Evolutionary conservation across 768 basidiomycete species (phyloP).

Genomic region (Solioccasus polychromus): DNA sequence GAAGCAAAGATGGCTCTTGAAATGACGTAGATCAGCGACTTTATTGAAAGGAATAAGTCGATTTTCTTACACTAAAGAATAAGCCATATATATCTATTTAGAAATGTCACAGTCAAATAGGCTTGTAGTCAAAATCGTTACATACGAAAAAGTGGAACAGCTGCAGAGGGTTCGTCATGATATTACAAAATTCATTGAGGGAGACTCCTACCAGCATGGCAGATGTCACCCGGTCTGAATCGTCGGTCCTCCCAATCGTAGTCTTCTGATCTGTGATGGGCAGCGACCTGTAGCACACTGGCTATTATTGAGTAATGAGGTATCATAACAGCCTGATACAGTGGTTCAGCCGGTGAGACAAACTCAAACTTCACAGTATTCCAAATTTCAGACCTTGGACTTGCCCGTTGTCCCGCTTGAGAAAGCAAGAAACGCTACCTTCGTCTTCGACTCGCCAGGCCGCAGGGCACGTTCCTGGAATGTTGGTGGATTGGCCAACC

Average conservation of each 20-base stretch:
- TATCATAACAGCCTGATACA: slow-evolving; percentile 58
- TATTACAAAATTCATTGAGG: neutral
- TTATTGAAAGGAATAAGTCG: neutral
- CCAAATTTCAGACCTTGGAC: slow-evolving; percentile 53
- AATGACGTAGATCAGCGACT: slow-evolving; percentile 16
- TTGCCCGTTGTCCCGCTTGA: slow-evolving; percentile 76
- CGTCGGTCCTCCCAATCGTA: slow-evolving; percentile 45
- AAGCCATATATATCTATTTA: slow-evolving; percentile 63
- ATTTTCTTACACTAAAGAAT: slow-evolving; percentile 48
- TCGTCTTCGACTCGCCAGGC: slow-evolving; percentile 63
- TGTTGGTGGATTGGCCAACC: slow-evolving; percentile 34
- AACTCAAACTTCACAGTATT: neutral
- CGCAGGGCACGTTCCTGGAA: slow-evolving; percentile 51
- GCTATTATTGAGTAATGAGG: slow-evolving; percentile 58
- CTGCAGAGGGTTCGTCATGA: slow-evolving; percentile 28
- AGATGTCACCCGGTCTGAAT: slow-evolving; percentile 59
- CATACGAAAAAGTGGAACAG: slow-evolving; percentile 62
- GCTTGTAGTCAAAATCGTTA: neutral
- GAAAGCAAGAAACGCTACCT: slow-evolving; percentile 68
- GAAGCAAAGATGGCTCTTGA: slow-evolving; percentile 54
- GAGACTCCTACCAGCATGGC: slow-evolving; percentile 48
- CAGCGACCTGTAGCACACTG: slow-evolving; percentile 59
- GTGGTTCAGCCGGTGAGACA: neutral
- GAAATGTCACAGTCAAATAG: neutral
- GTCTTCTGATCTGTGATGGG: slow-evolving; percentile 49